Base-by-base conservation (phyloP, 352 stramenopile species). In the Globisporangium spiculum region DNA sequence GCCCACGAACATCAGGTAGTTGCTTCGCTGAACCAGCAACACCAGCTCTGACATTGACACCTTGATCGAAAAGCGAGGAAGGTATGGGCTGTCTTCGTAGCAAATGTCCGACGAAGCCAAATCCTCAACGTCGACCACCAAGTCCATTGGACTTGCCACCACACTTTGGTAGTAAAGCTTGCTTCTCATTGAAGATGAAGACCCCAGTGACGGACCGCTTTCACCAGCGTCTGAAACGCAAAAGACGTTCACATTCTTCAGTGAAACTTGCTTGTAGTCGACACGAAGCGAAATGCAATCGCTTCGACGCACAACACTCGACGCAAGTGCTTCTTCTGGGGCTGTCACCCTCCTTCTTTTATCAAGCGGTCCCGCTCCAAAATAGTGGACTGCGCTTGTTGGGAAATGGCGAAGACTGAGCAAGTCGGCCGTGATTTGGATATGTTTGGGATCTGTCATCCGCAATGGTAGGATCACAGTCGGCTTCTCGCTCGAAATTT, bases 121-220 rank as follows among this genome's bases (percentile, higher is more conserved):
- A 59, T 94, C 86, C 34, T 92, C 81, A 12, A 93, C 83, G 60
- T 86, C 77, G 54, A 94, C 80, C 10, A 71, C 76, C 20, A 94
- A 38, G 36, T 88, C 75, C 2, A 86, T 73, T 50, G 83, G 70
- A 0, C 71, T 67, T 6, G 74, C 71, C 7, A 94, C 52, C 22
- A 74, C 58, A 27, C 65, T 71, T 44, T 71, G 68, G 20, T 60
- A 57, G 8, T 8, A 3, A 20, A 60, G n/a, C 10, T 38, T 55
- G 24, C 26, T 58, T 65, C 1, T 41, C 36, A 1, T n/a, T 24
- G 50, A 38, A 50, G 55, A 50, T n/a, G 46, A 46, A 32, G 24
- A n/a, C n/a, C 3, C 65, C 72, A 36, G 63, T 81, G 58, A 55
- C 76, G 34, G 30, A n/a, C 0, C 24, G 20, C 22, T 20, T 20